phyloP scores from a whole-genome alignment of 1,139 yeast genomes.

The Chernovozyma sophiae-reginae region DNA sequence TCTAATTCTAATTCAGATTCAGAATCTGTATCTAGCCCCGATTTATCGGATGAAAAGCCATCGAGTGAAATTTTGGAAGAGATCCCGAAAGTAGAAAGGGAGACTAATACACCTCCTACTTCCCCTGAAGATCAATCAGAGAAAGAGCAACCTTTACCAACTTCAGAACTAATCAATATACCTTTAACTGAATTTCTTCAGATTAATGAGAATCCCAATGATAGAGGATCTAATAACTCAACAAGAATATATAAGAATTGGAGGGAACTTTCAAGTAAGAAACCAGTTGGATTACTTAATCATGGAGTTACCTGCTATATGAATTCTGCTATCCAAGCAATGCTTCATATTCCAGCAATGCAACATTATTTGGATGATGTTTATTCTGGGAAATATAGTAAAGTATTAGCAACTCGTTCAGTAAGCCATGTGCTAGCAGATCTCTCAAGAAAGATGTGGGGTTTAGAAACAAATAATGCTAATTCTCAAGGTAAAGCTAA shows the following conservation, averaged over 20 bases:
- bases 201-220: conserved; percentile 48
- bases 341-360: conserved; percentile 86
- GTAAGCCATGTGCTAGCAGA: conserved; percentile 74
- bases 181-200: conserved; percentile 37
- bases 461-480: conserved; percentile 26
- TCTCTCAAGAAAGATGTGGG: conserved; percentile 66
- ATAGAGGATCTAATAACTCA: conserved; percentile 58
- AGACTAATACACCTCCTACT: conserved; percentile 40
- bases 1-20: conserved; percentile 3
- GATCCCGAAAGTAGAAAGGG: conserved; percentile 17
- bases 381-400: conserved; percentile 44
- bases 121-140: conserved; percentile 36
- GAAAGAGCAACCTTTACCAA: conserved; percentile 5
- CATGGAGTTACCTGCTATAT: conserved; percentile 96
- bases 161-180: neutral
- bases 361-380: conserved; percentile 78
- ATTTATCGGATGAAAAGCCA: conserved; percentile 4
- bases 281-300: conserved; percentile 77
- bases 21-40: neutral
- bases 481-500: conserved; percentile 8
- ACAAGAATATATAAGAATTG: conserved; percentile 57
- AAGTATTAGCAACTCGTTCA: conserved; percentile 47
- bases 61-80: conserved; percentile 6
- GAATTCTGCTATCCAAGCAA: conserved; percentile 89
- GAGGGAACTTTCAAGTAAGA: conserved; percentile 40